These are phyloP conservation scores for Cadophora sp. DNA, from an alignment of 2,329 filamentous ascomycete genomes.

Conservation along the genomic window DNA sequence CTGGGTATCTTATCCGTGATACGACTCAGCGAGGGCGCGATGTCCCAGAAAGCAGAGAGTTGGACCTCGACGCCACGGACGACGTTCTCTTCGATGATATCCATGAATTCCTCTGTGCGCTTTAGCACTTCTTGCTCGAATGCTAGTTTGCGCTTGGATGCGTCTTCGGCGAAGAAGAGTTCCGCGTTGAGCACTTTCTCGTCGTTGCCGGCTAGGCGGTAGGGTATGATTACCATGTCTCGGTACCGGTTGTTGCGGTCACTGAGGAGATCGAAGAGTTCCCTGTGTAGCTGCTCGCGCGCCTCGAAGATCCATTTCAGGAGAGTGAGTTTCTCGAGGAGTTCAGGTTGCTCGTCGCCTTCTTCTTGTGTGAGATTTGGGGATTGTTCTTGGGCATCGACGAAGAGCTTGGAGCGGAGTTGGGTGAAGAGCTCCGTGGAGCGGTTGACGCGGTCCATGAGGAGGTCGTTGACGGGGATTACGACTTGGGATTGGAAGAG, in stretches of 20 bases:
- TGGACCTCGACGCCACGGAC: constrained; percentile 89
- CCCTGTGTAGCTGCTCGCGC: constrained; percentile 84
- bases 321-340: constrained; percentile 91
- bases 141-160: constrained; percentile 70
- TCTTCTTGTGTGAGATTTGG: constrained; percentile 92
- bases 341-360: constrained; percentile 91
- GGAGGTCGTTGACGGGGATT: constrained; percentile 80
- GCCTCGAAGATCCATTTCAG: constrained; percentile 98
- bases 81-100: constrained; percentile 83
- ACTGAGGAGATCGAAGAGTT: constrained; percentile 82
- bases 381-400: constrained; percentile 66
- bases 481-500: constrained; percentile 83
- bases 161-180: constrained; percentile 83
- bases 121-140: constrained; percentile 76
- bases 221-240: constrained; percentile 82
- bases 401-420: constrained; percentile 74
- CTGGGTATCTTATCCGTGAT: constrained; percentile 81
- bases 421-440: constrained; percentile 81
- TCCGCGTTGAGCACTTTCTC: constrained; percentile 82
- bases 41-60: constrained; percentile 96
- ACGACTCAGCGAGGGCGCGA: constrained; percentile 80
- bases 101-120: constrained; percentile 78
- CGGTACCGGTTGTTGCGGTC: constrained; percentile 88
- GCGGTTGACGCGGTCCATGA: constrained; percentile 76
- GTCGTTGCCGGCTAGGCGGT: constrained; percentile 74